Evolutionary conservation across 2,329 filamentous ascomycete species (phyloP).

Genomic region (Parastagonospora nodorum): DNA sequence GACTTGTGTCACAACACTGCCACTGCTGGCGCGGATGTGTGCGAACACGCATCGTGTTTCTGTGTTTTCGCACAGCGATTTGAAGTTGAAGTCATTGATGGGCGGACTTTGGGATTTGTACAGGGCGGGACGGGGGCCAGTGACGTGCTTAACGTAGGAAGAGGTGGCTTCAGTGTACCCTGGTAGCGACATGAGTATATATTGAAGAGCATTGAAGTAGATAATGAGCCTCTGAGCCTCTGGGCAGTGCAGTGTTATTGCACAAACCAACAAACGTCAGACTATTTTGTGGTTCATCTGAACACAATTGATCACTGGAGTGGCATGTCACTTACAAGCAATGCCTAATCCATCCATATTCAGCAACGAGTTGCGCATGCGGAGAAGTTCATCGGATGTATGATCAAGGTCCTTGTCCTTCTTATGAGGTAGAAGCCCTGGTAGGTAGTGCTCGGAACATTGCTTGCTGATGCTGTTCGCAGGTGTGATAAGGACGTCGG

Average conservation of each 20-base stretch:
- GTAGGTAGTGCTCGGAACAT: constrained; percentile 58
- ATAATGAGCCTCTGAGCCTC: neutral
- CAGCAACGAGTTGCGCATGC: constrained; percentile 57
- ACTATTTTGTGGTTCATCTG: neutral
- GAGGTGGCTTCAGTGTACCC: constrained; percentile 55
- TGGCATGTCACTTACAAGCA: constrained; percentile 47
- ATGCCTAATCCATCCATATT: constrained; percentile 63
- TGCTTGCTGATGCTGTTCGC: constrained; percentile 45
- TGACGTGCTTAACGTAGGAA: constrained; percentile 45
- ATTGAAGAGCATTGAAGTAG: neutral
- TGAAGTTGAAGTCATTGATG: constrained; percentile 60
- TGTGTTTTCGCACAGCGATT: constrained; percentile 58
- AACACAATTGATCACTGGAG: neutral
- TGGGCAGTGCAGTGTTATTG: too few species aligned
- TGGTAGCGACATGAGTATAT: constrained; percentile 1
- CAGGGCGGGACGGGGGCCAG: constrained; percentile 52
- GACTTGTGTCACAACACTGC: constrained; percentile 54
- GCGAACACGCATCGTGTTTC: constrained; percentile 57
- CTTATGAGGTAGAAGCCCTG: constrained; percentile 55
- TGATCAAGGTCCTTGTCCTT: constrained; percentile 48
- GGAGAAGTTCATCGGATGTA: constrained; percentile 50
- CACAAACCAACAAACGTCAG: too few species aligned
- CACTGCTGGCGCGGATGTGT: constrained; percentile 59
- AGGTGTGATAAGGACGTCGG: constrained; percentile 58
- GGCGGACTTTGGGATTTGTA: constrained; percentile 60